phyloP scores from a whole-genome alignment of 345 rosid genomes.

The Cardamine chenopodiifolia region DNA sequence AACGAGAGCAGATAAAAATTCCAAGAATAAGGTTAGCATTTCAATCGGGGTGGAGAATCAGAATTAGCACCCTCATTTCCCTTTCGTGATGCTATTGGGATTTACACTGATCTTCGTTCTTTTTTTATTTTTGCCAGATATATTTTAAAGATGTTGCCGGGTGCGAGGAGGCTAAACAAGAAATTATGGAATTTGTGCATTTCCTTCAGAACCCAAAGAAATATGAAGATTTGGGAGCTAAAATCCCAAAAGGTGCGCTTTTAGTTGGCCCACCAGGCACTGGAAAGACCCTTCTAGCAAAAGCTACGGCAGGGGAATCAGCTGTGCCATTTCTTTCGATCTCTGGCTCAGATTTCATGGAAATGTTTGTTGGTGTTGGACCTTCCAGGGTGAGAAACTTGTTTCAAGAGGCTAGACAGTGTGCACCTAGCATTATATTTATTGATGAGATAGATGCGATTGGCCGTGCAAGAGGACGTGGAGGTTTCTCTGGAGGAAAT shows the following conservation, averaged over 20 bases:
- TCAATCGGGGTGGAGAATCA: background rate
- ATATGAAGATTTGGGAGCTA: constrained; percentile 93
- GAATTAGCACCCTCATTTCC: background rate
- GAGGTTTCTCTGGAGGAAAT: constrained; percentile 78
- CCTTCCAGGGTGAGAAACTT: constrained; percentile 96
- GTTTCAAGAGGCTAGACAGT: constrained; percentile 95
- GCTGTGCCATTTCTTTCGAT: constrained; percentile 91
- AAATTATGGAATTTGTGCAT: constrained; percentile 96
- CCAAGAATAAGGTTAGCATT: constrained; percentile 81
- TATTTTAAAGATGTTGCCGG: constrained; percentile 96
- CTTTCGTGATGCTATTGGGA: constrained; percentile 9
- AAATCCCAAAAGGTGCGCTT: constrained; percentile 94
- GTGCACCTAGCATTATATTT: constrained; percentile 92
- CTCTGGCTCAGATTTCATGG: constrained; percentile 97
- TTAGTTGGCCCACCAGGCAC: constrained; percentile 97
- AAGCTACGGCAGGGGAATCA: constrained; percentile 98
- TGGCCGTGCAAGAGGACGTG: constrained; percentile 97
- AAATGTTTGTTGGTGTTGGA: constrained; percentile 99
- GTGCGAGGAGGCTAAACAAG: constrained; percentile 98
- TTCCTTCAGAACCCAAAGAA: constrained; percentile 91
- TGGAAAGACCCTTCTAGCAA: constrained; percentile 94
- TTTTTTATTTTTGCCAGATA: constrained; percentile 50
- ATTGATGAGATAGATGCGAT: constrained; percentile 98
- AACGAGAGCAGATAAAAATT: constrained; percentile 84
- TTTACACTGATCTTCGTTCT: background rate